Percentiles rank a stretch among this genome's conserved stretches.
Evolutionary conservation across 2,329 filamentous ascomycete genomes (phyloP).

Genomic region (Botrytis hyacinthi): DNA sequence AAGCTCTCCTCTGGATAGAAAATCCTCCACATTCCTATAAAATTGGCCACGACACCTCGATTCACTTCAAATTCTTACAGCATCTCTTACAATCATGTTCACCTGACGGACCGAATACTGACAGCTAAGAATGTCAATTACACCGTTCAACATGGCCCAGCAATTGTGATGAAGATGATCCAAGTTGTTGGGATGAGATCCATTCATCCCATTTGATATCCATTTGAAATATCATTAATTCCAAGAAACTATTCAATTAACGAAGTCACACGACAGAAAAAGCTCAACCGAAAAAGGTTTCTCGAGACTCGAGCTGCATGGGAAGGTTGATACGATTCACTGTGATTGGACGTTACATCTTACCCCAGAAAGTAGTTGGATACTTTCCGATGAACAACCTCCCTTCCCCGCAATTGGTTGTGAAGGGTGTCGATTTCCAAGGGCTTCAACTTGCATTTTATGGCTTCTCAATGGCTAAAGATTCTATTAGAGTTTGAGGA

Average conservation of each 20-base stretch:
- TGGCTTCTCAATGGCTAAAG: background rate
- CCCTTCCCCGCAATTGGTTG: slow-evolving; percentile 9
- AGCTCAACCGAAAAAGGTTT: background rate
- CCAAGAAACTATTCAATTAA: background rate
- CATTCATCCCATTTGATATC: slow-evolving; percentile 8
- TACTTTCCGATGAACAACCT: background rate
- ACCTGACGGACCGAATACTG: slow-evolving; percentile 14
- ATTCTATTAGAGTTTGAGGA: background rate
- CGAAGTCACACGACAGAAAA: slow-evolving; percentile 12
- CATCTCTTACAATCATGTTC: slow-evolving; percentile 1
- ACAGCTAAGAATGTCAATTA: background rate
- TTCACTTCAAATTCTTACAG: background rate
- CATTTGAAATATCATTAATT: background rate
- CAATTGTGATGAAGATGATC: slow-evolving; percentile 3
- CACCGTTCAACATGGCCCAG: background rate
- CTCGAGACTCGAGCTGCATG: slow-evolving; percentile 10
- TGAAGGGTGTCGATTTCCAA: background rate
- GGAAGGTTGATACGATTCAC: background rate
- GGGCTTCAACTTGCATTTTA: background rate
- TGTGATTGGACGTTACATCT: background rate
- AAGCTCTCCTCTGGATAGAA: background rate
- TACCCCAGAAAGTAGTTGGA: background rate
- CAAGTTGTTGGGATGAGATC: slow-evolving; percentile 18
- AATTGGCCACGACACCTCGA: background rate
- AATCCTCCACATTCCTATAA: background rate